Percentiles rank a stretch among this genome's conserved stretches.
phyloP scores from a whole-genome alignment of 2,329 filamentous ascomycete genomes.

The Stagonosporopsis chrysanthemi region DNA sequence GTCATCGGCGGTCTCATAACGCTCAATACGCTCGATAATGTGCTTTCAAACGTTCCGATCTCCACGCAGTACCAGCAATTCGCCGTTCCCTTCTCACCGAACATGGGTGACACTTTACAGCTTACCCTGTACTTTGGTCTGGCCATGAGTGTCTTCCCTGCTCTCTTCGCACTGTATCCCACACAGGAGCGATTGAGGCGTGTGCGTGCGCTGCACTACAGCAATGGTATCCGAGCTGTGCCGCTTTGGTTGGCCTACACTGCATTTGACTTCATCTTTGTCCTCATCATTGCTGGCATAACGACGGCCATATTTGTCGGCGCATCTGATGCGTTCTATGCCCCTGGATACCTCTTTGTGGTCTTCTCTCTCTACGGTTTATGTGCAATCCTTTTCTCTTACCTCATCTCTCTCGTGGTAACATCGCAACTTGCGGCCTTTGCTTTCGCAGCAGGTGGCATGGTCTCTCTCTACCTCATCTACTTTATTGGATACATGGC shows the following conservation, averaged over 20 bases:
- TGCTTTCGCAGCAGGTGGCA: conserved; percentile 79
- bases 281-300: conserved; percentile 71
- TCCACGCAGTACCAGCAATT: conserved; percentile 77
- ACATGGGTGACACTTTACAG: conserved; percentile 76
- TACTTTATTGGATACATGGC: conserved; percentile 59
- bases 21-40: conserved; percentile 88
- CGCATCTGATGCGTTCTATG: conserved; percentile 73
- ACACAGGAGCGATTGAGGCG: conserved; percentile 82
- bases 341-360: conserved; percentile 81
- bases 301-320: conserved; percentile 73
- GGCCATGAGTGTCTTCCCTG: conserved; percentile 78
- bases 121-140: conserved; percentile 83
- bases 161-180: conserved; percentile 87
- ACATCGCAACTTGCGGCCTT: conserved; percentile 83
- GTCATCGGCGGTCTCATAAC: conserved; percentile 74
- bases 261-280: conserved; percentile 79
- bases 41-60: conserved; percentile 73
- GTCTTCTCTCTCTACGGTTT: conserved; percentile 83
- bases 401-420: conserved; percentile 81
- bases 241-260: conserved; percentile 88
- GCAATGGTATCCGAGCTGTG: conserved; percentile 82
- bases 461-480: conserved; percentile 63
- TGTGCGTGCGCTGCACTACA: conserved; percentile 86
- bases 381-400: conserved; percentile 76
- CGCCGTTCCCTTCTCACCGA: conserved; percentile 74